Conservation (phyloP, 2,329 filamentous ascomycete genomes). For the Penicillium sp. region DNA sequence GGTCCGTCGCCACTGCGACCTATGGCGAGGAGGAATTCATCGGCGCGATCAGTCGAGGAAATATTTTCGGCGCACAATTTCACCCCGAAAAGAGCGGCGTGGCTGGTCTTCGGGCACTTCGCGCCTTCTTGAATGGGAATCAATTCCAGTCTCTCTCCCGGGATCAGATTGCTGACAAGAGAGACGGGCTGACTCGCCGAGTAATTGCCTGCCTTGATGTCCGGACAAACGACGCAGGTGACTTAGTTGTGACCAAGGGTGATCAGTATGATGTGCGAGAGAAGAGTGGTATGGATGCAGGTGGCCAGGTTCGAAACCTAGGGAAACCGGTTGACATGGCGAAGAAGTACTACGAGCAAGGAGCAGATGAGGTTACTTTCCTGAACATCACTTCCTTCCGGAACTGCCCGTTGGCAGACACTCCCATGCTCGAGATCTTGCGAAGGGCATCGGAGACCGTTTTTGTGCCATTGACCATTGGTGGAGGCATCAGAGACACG, state of each 20-base stretch:
- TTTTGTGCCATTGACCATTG: slow-evolving; percentile 92
- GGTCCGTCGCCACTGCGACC: slow-evolving; percentile 82
- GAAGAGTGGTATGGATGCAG: slow-evolving; percentile 58
- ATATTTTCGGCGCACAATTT: slow-evolving; percentile 89
- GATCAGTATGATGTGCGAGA: slow-evolving; percentile 98
- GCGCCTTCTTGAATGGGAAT: slow-evolving; percentile 76
- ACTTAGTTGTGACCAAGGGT: slow-evolving; percentile 95
- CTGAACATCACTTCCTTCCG: slow-evolving; percentile 98
- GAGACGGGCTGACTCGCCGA: slow-evolving; percentile 74
- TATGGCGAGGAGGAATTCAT: slow-evolving; percentile 90
- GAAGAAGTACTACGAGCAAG: slow-evolving; percentile 88
- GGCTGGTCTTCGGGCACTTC: slow-evolving; percentile 76
- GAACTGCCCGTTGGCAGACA: slow-evolving; percentile 84
- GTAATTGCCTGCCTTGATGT: slow-evolving; percentile 97
- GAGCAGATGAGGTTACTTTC: slow-evolving; percentile 94
- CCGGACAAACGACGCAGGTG: slow-evolving; percentile 85
- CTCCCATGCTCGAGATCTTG: slow-evolving; percentile 93
- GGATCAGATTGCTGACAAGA: slow-evolving; percentile 17
- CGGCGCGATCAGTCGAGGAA: slow-evolving; percentile 78
- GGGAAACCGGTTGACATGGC: slow-evolving; percentile 97
- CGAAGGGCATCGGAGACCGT: slow-evolving; percentile 81
- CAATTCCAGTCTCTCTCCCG: slow-evolving; percentile 51
- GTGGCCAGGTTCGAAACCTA: slow-evolving; percentile 73
- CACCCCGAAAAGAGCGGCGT: slow-evolving; percentile 96
- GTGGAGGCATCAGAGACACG: slow-evolving; percentile 90